phyloP scores from a whole-genome alignment of 2,329 filamentous ascomycete species.

The Geosmithia morbida region DNA sequence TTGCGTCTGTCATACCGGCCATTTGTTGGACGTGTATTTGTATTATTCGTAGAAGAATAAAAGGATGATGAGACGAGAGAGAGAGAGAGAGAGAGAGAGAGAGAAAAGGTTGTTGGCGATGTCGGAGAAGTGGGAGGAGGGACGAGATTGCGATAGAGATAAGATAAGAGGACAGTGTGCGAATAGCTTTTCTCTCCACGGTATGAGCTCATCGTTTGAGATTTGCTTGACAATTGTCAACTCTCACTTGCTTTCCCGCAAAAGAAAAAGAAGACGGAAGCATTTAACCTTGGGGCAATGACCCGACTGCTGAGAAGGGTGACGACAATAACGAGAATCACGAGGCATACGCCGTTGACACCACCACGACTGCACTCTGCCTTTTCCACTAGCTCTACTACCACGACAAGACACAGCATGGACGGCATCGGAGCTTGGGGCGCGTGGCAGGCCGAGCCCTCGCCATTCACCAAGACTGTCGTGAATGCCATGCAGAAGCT shows the following conservation, averaged over 20 bases:
- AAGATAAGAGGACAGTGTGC: constrained; percentile 12
- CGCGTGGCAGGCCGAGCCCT: constrained; percentile 22
- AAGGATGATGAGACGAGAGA: background rate
- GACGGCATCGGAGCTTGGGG: constrained; percentile 17
- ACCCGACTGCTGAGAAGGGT: background rate
- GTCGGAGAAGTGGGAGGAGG: constrained; percentile 2
- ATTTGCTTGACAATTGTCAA: no score
- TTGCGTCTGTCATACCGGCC: constrained; percentile 57
- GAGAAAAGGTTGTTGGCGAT: background rate
- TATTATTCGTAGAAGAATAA: background rate
- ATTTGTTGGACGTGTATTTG: constrained; percentile 18
- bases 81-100: background rate
- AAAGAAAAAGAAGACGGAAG: background rate
- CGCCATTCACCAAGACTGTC: constrained; percentile 40
- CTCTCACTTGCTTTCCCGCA: background rate
- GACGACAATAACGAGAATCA: background rate
- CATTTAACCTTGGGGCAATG: background rate
- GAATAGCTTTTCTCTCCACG: constrained; percentile 5
- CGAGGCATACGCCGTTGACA: background rate
- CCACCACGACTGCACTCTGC: background rate
- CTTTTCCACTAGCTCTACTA: no score
- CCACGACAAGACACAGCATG: constrained; percentile 7
- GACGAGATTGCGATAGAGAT: constrained; percentile 20
- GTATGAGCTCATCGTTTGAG: constrained; percentile 17
- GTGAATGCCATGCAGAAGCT: constrained; percentile 67